Evolutionary conservation across 495 filamentous ascomycete genomes (phyloP), one percentile per base, ranked within the genome.

Genomic region (Tetracladium marchalianum): DNA sequence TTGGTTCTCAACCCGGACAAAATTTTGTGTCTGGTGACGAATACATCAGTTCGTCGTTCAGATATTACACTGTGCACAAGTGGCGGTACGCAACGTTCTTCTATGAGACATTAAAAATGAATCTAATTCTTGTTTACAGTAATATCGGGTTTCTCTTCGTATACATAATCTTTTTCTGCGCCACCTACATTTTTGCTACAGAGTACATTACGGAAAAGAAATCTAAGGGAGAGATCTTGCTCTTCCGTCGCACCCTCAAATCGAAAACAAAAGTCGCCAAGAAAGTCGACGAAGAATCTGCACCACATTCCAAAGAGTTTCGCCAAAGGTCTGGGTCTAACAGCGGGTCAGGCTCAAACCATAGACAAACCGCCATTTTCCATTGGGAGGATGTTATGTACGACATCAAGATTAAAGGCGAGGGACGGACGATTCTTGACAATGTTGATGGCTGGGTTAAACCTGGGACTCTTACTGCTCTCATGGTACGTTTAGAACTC

Each of bases 361-460:
- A 69, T 52, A 76, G 71, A 53, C 81, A 87, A 57, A 81, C 75
- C 1, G 63, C 66, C 18, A 78, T 88, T 43, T 93, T 95, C 64
- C 81, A 84, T 55, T 95, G 88, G 88, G 74, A 80, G 44, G 71
- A 88, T 55, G 80, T 93, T 3, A 83, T 76, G 62, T 95, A 89
- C 57, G 85, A 92, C 47, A 83, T 95, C 66, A 87, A 90, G 63
- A 83, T 92, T 58, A 90, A 92, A 62, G 68, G 69, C 9, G 76
- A 85, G 51, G 63, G 68, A 15, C 70, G 85, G 27, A 74, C 82
- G 13, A 82, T 93, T 51, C 68, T 95, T 33, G 77, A 93, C 51
- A 66, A 87, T 44, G 81, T 93, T 2, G 83, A 90, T 55, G 88
- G 88, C 12, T 93, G 85, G 85, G 84, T 95, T 34, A 87, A 89